Conservation (phyloP, 441 rosid genomes). For the Pelargonium hybrid region DNA sequence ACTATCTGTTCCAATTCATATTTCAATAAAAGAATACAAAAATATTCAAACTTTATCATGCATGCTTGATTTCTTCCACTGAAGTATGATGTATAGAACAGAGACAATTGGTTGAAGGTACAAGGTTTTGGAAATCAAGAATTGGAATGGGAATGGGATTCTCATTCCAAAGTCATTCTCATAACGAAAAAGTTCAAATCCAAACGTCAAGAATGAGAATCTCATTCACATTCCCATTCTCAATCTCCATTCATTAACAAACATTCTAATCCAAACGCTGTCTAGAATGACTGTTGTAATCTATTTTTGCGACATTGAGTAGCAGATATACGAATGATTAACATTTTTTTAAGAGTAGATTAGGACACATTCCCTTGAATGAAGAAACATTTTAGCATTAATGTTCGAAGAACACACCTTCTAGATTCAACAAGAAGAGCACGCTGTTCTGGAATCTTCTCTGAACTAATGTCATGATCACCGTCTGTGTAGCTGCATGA, state of each 20-base stretch:
- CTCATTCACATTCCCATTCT: no score
- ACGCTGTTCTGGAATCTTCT: conserved; percentile 47
- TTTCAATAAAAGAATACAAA: background rate
- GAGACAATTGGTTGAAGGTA: background rate
- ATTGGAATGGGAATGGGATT: no score
- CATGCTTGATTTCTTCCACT: background rate
- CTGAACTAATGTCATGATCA: conserved; percentile 41
- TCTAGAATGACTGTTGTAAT: background rate
- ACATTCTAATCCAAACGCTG: background rate
- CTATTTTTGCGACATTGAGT: background rate
- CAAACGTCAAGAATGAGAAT: no score
- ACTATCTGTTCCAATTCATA: background rate
- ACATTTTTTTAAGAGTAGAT: background rate
- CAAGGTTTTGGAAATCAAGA: background rate
- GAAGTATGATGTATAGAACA: background rate
- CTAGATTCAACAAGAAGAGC: conserved; percentile 67
- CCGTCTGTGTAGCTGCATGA: conserved; percentile 42
- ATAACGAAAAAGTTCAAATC: no score
- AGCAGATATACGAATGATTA: background rate
- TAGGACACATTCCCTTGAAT: background rate
- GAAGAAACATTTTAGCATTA: background rate
- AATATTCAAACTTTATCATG: background rate
- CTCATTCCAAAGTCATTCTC: no score
- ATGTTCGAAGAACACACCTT: conserved; percentile 36
- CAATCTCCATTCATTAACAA: no score